Percentiles rank a stretch among this genome's conserved stretches.
phyloP scores from a whole-genome alignment of 2,329 filamentous ascomycete genomes.

The Hymenoscyphus albidus region DNA sequence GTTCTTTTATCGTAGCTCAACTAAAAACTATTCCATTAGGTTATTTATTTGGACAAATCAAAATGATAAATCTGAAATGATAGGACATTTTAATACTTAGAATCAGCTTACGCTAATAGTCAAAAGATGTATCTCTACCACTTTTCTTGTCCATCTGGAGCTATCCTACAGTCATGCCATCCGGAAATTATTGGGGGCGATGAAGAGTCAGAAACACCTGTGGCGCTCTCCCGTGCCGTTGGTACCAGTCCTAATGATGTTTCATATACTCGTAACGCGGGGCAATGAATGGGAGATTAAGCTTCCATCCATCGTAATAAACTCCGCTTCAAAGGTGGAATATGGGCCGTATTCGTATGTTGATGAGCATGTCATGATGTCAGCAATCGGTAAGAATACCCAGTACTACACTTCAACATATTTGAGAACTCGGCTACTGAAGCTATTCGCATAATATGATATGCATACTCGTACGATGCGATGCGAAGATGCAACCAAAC shows the following conservation, averaged over 20 bases:
- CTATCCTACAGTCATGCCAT: background rate
- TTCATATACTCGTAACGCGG: background rate
- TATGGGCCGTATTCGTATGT: background rate
- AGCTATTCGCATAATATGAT: background rate
- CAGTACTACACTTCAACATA: background rate
- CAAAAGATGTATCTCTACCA: no score
- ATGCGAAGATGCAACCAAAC: background rate
- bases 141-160: no score
- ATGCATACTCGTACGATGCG: background rate
- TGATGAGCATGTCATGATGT: background rate
- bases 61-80: no score
- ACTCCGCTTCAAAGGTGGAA: background rate
- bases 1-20: no score
- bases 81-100: no score
- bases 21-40: no score
- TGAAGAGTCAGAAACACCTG: background rate
- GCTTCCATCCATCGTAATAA: background rate
- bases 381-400: background rate
- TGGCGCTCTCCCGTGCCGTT: background rate
- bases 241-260: background rate
- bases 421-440: background rate
- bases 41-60: no score
- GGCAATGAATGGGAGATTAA: background rate
- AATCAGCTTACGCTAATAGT: no score
- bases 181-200: constrained; percentile 1